Base-by-base conservation (phyloP, 495 filamentous ascomycete genomes). In the Letharia columbiana region DNA sequence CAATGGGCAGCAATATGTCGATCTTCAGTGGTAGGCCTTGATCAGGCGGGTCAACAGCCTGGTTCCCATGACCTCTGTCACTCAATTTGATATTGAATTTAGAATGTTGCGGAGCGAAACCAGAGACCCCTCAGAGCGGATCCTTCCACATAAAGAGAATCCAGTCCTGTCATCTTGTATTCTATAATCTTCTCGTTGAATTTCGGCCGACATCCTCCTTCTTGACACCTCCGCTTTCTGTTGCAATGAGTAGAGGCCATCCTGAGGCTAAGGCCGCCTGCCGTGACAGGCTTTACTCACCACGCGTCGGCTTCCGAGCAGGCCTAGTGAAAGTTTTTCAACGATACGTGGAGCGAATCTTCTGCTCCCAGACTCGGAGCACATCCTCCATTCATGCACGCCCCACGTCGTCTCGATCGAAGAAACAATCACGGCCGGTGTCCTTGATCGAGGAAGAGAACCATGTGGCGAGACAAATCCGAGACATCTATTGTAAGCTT, bases 401-500 rank as follows among this genome's bases (percentile, higher is more conserved):
- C 31, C 8, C 13, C 0, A 33, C 28, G 2, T 56, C 23, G 12
- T 56, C 28, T 33, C 49, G 13, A 4, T 11, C 52, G 28, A 56
- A 35, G 15, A 20, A 17, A 28, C 49, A 2, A 4, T 56, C 15
- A 56, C 28, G 52, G 28, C 9, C 52, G 0, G n/a, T 17, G 28
- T 35, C 28, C 13, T 7, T 9, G 31, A 57, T 11, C 15, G 54
- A 57, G 15, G 54, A 18, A 57, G 31, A 57, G 6, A 20, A 20
- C 54, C 4, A 57, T 6, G 31, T 57, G 17, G 54, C 54, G 33
- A 57, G 54, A 57, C 54, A 57, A 33, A 17, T 57, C 6, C 54
- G 17, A 37, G 54, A 57, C 13, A 57, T 57, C 54, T 57, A 57
- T 37, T 37, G 54, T 57, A 57, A 37, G 31, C 31, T 18, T 57